These are phyloP conservation scores for Ophiognomonia clavigignenti-juglandacearum DNA, from an alignment of 2,329 filamentous ascomycete species.

Conservation along the genomic window DNA sequence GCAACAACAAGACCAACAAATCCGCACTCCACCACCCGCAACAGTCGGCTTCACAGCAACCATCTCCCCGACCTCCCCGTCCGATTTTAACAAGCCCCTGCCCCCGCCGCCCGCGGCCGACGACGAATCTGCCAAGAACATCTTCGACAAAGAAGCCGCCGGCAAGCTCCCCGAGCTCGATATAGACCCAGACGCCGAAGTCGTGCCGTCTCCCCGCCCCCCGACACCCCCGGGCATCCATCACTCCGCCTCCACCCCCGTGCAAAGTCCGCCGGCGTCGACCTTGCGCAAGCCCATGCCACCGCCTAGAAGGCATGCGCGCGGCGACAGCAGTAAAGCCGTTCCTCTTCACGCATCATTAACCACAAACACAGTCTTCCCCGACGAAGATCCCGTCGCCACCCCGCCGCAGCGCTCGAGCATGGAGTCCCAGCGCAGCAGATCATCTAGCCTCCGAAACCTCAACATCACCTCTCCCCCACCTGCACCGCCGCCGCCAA, in stretches of 20 bases:
- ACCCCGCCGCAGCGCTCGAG: constrained; percentile 39
- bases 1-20: constrained; percentile 20
- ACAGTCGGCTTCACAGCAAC: constrained; percentile 17
- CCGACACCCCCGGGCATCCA: constrained; percentile 35
- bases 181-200: constrained; percentile 21
- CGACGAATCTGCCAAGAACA: constrained; percentile 42
- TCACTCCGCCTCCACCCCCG: constrained; percentile 26
- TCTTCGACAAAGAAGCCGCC: constrained; percentile 50
- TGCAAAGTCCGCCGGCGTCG: constrained; percentile 24
- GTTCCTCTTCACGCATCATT: too few relatives aligned
- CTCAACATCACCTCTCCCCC: constrained; percentile 34
- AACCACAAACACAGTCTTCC: too few relatives aligned
- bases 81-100: constrained; percentile 58
- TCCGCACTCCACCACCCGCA: too few relatives aligned
- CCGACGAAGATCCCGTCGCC: too few relatives aligned
- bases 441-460: constrained; percentile 41
- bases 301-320: constrained; percentile 45
- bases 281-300: constrained; percentile 37
- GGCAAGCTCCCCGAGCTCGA: constrained; percentile 44
- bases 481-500: constrained; percentile 51
- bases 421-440: constrained; percentile 42
- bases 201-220: constrained; percentile 27
- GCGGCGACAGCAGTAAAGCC: constrained; percentile 45
- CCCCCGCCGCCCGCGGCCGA: constrained; percentile 50
- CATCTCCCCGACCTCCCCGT: constrained; percentile 20